These are phyloP conservation scores for Nothophoma quercina DNA, from an alignment of 2,329 filamentous ascomycete genomes.

Conservation along the genomic window DNA sequence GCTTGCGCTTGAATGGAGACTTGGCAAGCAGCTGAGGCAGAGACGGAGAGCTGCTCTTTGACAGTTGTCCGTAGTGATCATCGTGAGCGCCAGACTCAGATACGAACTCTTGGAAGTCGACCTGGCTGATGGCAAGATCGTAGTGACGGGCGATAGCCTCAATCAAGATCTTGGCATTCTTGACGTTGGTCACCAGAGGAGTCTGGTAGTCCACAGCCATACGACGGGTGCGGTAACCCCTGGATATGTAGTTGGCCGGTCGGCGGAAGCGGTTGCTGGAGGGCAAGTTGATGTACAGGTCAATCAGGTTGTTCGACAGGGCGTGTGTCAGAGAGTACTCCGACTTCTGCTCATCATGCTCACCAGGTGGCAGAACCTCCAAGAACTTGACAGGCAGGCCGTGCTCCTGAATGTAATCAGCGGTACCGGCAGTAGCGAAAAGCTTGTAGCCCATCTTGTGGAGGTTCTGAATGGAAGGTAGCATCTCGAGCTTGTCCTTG, in stretches of 20 bases:
- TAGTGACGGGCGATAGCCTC: constrained; percentile 93
- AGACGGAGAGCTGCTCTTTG: constrained; percentile 65
- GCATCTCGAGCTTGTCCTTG: constrained; percentile 98
- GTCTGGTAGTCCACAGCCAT: constrained; percentile 99
- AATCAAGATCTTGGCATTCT: constrained; percentile 96
- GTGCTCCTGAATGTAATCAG: constrained; percentile 94
- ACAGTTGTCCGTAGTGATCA: constrained; percentile 49
- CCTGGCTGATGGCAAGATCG: constrained; percentile 79
- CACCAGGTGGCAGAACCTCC: constrained; percentile 71
- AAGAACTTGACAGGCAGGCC: constrained; percentile 92
- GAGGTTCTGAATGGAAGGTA: constrained; percentile 88
- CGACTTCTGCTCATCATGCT: constrained; percentile 82
- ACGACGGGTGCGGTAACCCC: constrained; percentile 93
- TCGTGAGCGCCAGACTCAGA: constrained; percentile 46
- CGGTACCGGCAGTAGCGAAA: constrained; percentile 94
- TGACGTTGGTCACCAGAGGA: constrained; percentile 96
- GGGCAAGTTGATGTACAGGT: constrained; percentile 98
- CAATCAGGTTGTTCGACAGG: constrained; percentile 95
- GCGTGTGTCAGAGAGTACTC: constrained; percentile 98
- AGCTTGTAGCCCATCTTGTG: constrained; percentile 93
- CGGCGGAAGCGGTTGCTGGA: constrained; percentile 97
- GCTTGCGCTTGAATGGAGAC: constrained; percentile 87
- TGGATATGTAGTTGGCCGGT: constrained; percentile 97
- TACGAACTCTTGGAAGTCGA: constrained; percentile 88
- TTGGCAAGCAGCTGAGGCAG: constrained; percentile 76